phyloP scores from a whole-genome alignment of 2,329 filamentous ascomycete species.

The Leptosphaerulina australis region DNA sequence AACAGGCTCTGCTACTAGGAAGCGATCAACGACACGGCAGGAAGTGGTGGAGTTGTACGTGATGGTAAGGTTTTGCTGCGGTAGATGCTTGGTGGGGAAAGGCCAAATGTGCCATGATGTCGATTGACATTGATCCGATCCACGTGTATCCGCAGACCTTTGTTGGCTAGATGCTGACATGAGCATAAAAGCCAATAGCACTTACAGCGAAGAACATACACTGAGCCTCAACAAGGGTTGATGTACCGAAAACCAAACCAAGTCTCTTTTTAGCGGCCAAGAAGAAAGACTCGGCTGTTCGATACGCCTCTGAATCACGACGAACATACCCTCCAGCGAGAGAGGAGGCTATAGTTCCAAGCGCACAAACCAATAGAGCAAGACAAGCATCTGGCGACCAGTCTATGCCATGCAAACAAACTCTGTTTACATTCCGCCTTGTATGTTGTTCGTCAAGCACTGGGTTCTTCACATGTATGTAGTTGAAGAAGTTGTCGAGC shows the following conservation, averaged over 20 bases:
- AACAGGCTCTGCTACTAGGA: too few relatives aligned
- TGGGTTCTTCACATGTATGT: conserved; percentile 13
- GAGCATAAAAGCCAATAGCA: background rate
- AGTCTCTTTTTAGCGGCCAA: conserved; percentile 6
- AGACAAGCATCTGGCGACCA: conserved; percentile 19
- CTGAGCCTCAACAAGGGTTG: conserved; percentile 7
- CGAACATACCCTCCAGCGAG: conserved; percentile 1
- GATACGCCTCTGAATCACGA: conserved; percentile 11
- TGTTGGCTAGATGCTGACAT: background rate
- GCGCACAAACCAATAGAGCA: conserved; percentile 16
- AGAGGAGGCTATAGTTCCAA: conserved; percentile 17
- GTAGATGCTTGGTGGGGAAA: too few relatives aligned
- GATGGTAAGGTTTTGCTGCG: too few relatives aligned
- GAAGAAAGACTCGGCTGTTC: conserved; percentile 9
- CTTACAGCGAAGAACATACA: conserved; percentile 14
- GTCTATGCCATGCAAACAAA: conserved; percentile 15
- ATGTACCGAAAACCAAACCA: conserved; percentile 6
- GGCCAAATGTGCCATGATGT: conserved; percentile 17
- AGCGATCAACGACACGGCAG: too few relatives aligned
- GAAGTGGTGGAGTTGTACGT: too few relatives aligned
- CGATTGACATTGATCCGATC: conserved; percentile 4
- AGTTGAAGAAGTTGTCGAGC: conserved; percentile 11
- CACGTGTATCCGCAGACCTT: background rate
- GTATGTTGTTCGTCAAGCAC: conserved; percentile 8
- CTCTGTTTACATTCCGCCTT: conserved; percentile 4